These are phyloP conservation scores for Serendipita sp. DNA, from an alignment of 768 basidiomycete genomes.

Conservation along the genomic window DNA sequence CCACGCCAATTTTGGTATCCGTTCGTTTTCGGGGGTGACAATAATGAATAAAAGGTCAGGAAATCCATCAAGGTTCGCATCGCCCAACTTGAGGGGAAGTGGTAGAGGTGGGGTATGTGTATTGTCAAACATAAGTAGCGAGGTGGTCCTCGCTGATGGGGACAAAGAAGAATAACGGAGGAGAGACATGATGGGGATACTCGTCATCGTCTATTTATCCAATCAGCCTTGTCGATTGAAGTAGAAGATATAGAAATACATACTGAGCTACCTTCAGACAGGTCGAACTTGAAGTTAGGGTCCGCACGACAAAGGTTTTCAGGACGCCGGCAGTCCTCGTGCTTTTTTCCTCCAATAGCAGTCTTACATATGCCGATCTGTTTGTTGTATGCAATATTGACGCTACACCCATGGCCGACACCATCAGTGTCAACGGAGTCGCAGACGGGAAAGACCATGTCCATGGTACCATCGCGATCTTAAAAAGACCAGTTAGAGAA, in stretches of 20 bases:
- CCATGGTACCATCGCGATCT: slow-evolving; percentile 92
- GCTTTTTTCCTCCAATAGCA: slow-evolving; percentile 17
- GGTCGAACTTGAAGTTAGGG: slow-evolving; percentile 59
- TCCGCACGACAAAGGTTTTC: slow-evolving; percentile 73
- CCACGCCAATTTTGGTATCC: not conserved
- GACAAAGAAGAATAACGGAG: slow-evolving; percentile 24
- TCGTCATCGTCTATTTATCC: slow-evolving; percentile 39
- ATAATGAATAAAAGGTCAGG: slow-evolving; percentile 64
- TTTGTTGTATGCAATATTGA: slow-evolving; percentile 88
- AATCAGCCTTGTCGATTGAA: not conserved
- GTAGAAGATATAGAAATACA: not conserved
- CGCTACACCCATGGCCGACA: slow-evolving; percentile 54
- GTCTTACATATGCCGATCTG: slow-evolving; percentile 71
- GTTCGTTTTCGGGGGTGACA: slow-evolving; percentile 22
- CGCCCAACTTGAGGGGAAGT: slow-evolving; percentile 65
- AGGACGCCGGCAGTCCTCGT: slow-evolving; percentile 52
- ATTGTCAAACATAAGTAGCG: slow-evolving; percentile 55
- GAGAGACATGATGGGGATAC: slow-evolving; percentile 46
- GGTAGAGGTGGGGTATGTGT: slow-evolving; percentile 53
- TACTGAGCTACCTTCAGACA: slow-evolving; percentile 28
- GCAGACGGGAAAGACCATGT: slow-evolving; percentile 85
- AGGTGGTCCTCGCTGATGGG: slow-evolving; percentile 20
- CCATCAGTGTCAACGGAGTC: slow-evolving; percentile 53
- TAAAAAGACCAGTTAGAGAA: not conserved
- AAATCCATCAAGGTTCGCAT: slow-evolving; percentile 86